A percentile compares a stretch with the other conserved stretches of the same genome.
These are phyloP conservation scores for Acanthamoeba healyi DNA, from an alignment of 208 protist species.

Conservation along the genomic window DNA sequence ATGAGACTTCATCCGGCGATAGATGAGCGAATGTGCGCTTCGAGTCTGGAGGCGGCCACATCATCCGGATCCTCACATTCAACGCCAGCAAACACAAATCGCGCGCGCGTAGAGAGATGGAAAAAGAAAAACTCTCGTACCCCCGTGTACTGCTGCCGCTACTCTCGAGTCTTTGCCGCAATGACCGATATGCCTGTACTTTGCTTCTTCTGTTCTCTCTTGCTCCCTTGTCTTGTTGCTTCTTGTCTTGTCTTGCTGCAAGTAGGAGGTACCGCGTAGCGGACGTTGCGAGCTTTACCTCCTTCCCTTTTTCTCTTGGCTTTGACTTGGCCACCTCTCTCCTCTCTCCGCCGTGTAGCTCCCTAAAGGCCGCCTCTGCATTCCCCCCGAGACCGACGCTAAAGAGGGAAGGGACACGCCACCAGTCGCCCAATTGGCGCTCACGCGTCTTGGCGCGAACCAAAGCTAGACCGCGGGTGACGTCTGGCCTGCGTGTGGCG, in stretches of 20 bases:
- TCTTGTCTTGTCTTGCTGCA: too few species aligned
- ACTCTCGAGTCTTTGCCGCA: neutral
- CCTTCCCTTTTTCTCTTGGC: neutral
- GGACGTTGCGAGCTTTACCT: neutral
- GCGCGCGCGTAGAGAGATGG: neutral
- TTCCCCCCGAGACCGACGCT: neutral
- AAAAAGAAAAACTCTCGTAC: neutral
- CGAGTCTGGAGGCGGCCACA: neutral
- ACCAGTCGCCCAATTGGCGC: neutral
- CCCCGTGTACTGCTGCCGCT: too few species aligned
- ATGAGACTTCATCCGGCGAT: neutral
- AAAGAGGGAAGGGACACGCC: neutral
- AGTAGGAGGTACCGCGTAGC: neutral
- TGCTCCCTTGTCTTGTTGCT: neutral
- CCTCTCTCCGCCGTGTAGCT: too few species aligned
- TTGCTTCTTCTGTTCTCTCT: neutral
- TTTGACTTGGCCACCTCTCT: neutral
- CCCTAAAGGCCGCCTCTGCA: too few species aligned
- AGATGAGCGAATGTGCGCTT: too few species aligned
- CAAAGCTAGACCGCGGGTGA: too few species aligned
- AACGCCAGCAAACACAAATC: too few species aligned
- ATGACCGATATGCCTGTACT: too few species aligned
- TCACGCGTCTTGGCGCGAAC: too few species aligned
- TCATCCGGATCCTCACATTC: neutral
- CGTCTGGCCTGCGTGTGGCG: too few species aligned